Evolutionary conservation across 331 rosid species (phyloP).

Genomic region (Quercus tomentella): DNA sequence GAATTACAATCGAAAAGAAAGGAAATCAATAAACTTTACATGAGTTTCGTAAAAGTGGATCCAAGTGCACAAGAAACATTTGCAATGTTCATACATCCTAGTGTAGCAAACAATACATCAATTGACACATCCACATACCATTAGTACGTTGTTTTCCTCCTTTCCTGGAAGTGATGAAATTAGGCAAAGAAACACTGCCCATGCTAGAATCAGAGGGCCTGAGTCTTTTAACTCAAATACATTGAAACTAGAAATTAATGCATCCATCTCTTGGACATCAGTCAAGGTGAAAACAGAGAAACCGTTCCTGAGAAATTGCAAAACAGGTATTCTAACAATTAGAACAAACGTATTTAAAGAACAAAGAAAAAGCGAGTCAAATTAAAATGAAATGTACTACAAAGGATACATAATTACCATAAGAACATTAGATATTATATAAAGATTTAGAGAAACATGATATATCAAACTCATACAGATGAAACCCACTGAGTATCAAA

Average conservation of each 20-base stretch:
- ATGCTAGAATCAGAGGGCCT: conserved; percentile 80
- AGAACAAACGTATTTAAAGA: not conserved
- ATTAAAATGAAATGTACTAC: not conserved
- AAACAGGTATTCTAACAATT: conserved; percentile 12
- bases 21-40: no score
- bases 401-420: not conserved
- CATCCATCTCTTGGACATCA: conserved; percentile 88
- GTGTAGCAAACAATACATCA: conserved; percentile 17
- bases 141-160: conserved; percentile 56
- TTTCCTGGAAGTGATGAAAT: conserved; percentile 77
- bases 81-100: conserved; percentile 1
- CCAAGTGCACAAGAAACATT: not conserved
- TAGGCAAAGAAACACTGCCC: conserved; percentile 91
- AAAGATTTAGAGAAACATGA: not conserved
- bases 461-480: not conserved
- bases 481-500: not conserved
- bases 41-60: no score
- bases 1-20: no score
- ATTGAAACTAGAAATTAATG: conserved; percentile 61
- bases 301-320: conserved; percentile 54
- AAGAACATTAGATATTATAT: not conserved
- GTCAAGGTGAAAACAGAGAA: conserved; percentile 41
- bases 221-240: conserved; percentile 73
- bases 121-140: conserved; percentile 43
- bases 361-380: not conserved